phyloP scores from a whole-genome alignment of 768 basidiomycete genomes.

The Lyophyllum shimeji region DNA sequence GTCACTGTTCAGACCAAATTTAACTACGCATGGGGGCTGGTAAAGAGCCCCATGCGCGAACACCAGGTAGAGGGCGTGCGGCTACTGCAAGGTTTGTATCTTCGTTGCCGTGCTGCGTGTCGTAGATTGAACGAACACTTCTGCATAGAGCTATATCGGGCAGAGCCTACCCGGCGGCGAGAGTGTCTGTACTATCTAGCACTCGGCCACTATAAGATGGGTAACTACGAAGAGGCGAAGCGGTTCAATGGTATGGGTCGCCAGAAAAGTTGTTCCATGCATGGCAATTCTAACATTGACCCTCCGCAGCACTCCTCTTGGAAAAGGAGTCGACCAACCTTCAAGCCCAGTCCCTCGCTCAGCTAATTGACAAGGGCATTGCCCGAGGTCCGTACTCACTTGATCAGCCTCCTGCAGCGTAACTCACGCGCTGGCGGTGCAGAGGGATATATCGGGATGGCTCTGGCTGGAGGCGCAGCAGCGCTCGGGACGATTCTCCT shows the following conservation, averaged over 20 bases:
- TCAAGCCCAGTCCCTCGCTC: slow-evolving; percentile 83
- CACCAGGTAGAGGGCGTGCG: slow-evolving; percentile 93
- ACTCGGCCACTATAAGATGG: slow-evolving; percentile 95
- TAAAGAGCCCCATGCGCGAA: slow-evolving; percentile 83
- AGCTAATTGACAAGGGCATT: slow-evolving; percentile 86
- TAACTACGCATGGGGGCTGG: slow-evolving; percentile 96
- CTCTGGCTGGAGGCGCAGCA: slow-evolving; percentile 86
- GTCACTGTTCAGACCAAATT: slow-evolving; percentile 95
- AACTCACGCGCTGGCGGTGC: slow-evolving; percentile 10
- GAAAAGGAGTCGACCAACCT: slow-evolving; percentile 93
- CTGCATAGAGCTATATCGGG: slow-evolving; percentile 81
- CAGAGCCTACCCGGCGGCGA: slow-evolving; percentile 81
- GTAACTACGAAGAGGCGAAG: slow-evolving; percentile 89
- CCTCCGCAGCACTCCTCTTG: slow-evolving; percentile 67
- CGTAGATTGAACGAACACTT: slow-evolving; percentile 9
- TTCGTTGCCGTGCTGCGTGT: slow-evolving; percentile 6
- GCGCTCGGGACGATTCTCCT: slow-evolving; percentile 77
- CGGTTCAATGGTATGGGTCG: slow-evolving; percentile 85
- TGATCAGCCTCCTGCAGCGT: not conserved
- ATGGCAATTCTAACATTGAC: slow-evolving; percentile 1
- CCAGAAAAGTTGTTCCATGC: not conserved
- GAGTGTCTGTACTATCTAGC: slow-evolving; percentile 98
- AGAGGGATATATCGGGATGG: slow-evolving; percentile 99
- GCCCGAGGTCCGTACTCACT: slow-evolving; percentile 59
- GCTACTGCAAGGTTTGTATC: slow-evolving; percentile 73